A percentile compares a stretch with the other conserved stretches of the same genome.
Conservation (phyloP, 495 filamentous ascomycete species). For the Parathielavia hyrcaniae region DNA sequence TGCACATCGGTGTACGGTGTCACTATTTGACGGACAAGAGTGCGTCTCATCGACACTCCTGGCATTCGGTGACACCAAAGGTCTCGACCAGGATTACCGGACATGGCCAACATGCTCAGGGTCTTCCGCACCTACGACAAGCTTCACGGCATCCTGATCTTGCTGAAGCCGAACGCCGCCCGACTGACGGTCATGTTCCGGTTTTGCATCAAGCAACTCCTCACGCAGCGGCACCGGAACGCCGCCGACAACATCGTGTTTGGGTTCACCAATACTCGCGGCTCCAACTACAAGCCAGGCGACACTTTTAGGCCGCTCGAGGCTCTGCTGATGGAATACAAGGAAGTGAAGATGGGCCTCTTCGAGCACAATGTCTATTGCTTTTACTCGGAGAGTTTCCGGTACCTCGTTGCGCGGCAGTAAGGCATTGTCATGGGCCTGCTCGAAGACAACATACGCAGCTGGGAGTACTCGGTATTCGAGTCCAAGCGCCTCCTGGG, state of each 20-base stretch:
- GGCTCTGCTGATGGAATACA: constrained; percentile 25
- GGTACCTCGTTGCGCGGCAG: constrained; percentile 39
- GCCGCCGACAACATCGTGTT: constrained; percentile 40
- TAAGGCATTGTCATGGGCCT: constrained; percentile 28
- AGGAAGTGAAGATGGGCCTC: constrained; percentile 25
- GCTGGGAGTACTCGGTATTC: constrained; percentile 36
- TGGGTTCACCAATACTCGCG: constrained; percentile 43
- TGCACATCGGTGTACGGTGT: constrained; percentile 34
- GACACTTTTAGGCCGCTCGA: constrained; percentile 37
- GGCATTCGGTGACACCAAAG: constrained; percentile 43
- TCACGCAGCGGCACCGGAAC: constrained; percentile 37
- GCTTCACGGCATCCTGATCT: constrained; percentile 43
- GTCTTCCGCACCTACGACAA: constrained; percentile 31
- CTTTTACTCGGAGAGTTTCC: constrained; percentile 45
- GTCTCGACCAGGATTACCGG: constrained; percentile 31
- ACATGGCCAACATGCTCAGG: constrained; percentile 40
- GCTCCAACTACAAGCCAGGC: constrained; percentile 39
- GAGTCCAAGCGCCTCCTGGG: constrained; percentile 32
- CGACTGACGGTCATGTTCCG: constrained; percentile 36
- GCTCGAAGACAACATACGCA: constrained; percentile 31
- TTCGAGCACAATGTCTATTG: constrained; percentile 33
- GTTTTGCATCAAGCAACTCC: constrained; percentile 41
- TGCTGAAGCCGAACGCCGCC: constrained; percentile 42
- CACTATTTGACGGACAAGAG: constrained; percentile 18
- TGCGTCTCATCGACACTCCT: constrained; percentile 44